Base-by-base conservation (phyloP, 768 basidiomycete species). In the Rhodotorula diobovata region DNA sequence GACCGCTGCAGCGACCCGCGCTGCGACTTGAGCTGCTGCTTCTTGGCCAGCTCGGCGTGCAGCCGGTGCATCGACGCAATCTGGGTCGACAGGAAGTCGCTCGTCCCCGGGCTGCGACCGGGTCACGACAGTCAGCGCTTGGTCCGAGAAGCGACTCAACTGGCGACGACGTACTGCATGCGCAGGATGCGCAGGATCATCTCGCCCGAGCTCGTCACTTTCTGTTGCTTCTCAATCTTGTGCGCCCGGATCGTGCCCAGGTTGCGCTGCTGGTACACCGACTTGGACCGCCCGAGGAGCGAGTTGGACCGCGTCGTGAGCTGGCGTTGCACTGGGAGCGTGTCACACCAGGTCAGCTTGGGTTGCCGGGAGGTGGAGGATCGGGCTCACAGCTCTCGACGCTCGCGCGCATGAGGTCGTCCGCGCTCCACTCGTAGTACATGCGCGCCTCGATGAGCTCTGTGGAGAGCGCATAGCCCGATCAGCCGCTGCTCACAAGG, bases 221-320 rank as follows among this genome's bases (percentile, higher is more conserved):
- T 88, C 76, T 91, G 84, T 78, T 87, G 86, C 84, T 94, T 93
- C 83, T 95, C 91, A 80, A 87, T 87, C 85, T 97, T 97, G 73
- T 92, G 86, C 77, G 93, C 87, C 80, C 89, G 89, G 80, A 99
- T 98, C 14, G 96, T 99, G 20, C 95, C 95, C 12, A 98, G 86
- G 80, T 97, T 99, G 60, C 93, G 87, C 77, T 95, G 93, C 21
- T 87, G 84, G 74, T 92, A 90, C 30, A 99, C 90, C 70, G 91
- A 92, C 85, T 98, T 98, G 5, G 88, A 89, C 18, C 93, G 93
- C n/a, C 41, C 91, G 81, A 20, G 86, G 87, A 78, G 91, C 90
- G 51, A 72, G 45, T 67, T 66, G 23, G 56, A 63, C 14, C 61
- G 63, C 90, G 91, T 74, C 32, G 66, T 63, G 28, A 70, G 60